Conservation (phyloP, 352 stramenopile genomes). For the Pythium insidiosum region DNA sequence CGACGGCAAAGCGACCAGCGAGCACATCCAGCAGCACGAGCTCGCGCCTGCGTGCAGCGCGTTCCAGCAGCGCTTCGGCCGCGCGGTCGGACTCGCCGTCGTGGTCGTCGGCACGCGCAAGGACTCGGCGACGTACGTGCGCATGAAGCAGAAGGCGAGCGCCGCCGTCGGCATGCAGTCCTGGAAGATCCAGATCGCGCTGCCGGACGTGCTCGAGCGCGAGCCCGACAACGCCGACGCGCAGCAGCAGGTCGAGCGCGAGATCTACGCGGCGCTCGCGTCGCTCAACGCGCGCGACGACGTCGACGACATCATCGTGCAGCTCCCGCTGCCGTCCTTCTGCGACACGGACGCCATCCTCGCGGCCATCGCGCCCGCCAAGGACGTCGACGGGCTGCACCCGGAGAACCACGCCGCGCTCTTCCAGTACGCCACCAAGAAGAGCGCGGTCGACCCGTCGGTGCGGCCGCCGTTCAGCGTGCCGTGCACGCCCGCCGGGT, state of each 20-base stretch:
- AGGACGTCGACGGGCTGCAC: conserved; percentile 99
- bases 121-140: conserved; percentile 97
- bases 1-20: conserved; percentile 86
- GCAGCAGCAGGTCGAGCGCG: conserved; percentile 18
- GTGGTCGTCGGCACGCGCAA: conserved; percentile 93
- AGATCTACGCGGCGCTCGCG: conserved; percentile 46
- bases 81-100: conserved; percentile 93
- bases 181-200: conserved; percentile 65
- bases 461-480: conserved; percentile 42
- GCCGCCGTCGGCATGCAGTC: conserved; percentile 89
- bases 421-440: conserved; percentile 56
- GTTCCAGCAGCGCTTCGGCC: conserved; percentile 37
- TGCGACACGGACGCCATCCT: conserved; percentile 93
- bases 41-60: conserved; percentile 57
- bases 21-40: conserved; percentile 68
- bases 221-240: conserved; percentile 8
- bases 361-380: conserved; percentile 82
- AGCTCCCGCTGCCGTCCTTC: conserved; percentile 89
- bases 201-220: conserved; percentile 17
- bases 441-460: neutral
- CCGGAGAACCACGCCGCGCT: conserved; percentile 94
- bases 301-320: conserved; percentile 84
- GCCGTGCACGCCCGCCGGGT: conserved; percentile 95
- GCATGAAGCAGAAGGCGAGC: conserved; percentile 98
- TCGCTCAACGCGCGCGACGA: conserved; percentile 56